These are phyloP conservation scores for Hansenula anomala DNA, from an alignment of 1,139 yeast species.

Conservation along the genomic window DNA sequence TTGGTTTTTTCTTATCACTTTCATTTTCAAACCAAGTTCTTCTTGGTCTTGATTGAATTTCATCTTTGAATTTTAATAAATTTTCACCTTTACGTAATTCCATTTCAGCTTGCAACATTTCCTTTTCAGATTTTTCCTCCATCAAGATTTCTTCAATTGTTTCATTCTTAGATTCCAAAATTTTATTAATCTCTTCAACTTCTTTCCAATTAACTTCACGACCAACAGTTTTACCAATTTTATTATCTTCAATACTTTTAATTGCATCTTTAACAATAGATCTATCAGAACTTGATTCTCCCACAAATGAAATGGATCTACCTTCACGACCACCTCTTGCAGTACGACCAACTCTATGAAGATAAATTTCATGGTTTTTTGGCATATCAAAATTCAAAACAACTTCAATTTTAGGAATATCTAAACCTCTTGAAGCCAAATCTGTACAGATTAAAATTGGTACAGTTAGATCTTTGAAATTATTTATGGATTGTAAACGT, in stretches of 20 bases:
- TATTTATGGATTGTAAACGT: slow-evolving; percentile 78
- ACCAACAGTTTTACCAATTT: slow-evolving; percentile 61
- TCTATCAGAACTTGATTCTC: slow-evolving; percentile 83
- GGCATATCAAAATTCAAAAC: slow-evolving; percentile 97
- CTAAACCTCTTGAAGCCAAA: slow-evolving; percentile 98
- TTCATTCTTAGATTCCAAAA: slow-evolving; percentile 54
- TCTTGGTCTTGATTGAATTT: slow-evolving; percentile 84
- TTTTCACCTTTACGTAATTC: slow-evolving; percentile 84
- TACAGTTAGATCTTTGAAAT: slow-evolving; percentile 74
- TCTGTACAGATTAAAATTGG: slow-evolving; percentile 94
- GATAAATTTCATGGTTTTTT: slow-evolving; percentile 78
- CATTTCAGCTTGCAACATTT: slow-evolving; percentile 84
- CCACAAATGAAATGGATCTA: slow-evolving; percentile 86
- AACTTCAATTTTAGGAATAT: slow-evolving; percentile 94
- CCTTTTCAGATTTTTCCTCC: slow-evolving; percentile 88
- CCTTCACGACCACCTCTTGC: slow-evolving; percentile 99
- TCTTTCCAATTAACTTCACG: slow-evolving; percentile 84
- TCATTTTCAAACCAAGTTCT: slow-evolving; percentile 95
- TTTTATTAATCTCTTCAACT: slow-evolving; percentile 61
- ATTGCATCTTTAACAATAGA: slow-evolving; percentile 85
- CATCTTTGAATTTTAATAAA: slow-evolving; percentile 71
- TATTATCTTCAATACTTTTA: slow-evolving; percentile 48
- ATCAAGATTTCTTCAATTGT: slow-evolving; percentile 70
- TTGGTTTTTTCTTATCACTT: slow-evolving; percentile 46
- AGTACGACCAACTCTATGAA: slow-evolving; percentile 98